Evolutionary conservation across 2,329 filamentous ascomycete species (phyloP), one percentile per base, ranked within the genome.

Genomic region (Monascus ruber): DNA sequence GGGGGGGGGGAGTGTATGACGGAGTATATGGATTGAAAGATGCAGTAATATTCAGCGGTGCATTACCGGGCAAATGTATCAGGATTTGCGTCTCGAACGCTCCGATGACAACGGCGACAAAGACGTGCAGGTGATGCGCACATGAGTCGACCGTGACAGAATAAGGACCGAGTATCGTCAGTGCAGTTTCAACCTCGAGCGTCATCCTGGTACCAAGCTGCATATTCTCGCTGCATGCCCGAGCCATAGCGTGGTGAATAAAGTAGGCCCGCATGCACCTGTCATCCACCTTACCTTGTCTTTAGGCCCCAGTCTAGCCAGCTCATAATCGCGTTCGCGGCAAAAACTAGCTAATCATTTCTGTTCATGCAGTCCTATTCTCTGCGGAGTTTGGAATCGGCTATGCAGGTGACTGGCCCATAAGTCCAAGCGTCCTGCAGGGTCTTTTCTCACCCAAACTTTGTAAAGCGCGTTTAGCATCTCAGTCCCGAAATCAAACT

Each of bases 401-500:
- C 42, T 59, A 58, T 60, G 57, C 55, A 60, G 48, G 58, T 54
- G 49, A 60, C 55, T 41, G 47, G 49, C 48, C 51, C 48, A 17
- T 47, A 49, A 50, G 42, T 46, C 43, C 44, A 44, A 41, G 41
- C 46, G 47, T 40, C 46, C 45, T 47, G 38, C 45, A 50, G 48
- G 45, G 43, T 49, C 43, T 45, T 42, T 36, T 36, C 46, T 45
- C 44, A 39, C 41, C 40, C 35, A 35, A 33, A 45, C 44, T 50
- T 47, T 42, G 43, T 44, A 48, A 44, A 44, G 48, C 47, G 49
- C 53, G 51, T 51, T 47, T 42, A 47, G 41, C 37, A 17, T 17
- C 43, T 45, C 43, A 44, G 41, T 50, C 48, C 44, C 35, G 6
- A 29, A 29, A 29, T 29, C 10, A 29, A 29, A 6, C 6, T 29